Evolutionary conservation across 164 flowering plant genomes (phyloP).

Genomic region (Taxillus chinensis): DNA sequence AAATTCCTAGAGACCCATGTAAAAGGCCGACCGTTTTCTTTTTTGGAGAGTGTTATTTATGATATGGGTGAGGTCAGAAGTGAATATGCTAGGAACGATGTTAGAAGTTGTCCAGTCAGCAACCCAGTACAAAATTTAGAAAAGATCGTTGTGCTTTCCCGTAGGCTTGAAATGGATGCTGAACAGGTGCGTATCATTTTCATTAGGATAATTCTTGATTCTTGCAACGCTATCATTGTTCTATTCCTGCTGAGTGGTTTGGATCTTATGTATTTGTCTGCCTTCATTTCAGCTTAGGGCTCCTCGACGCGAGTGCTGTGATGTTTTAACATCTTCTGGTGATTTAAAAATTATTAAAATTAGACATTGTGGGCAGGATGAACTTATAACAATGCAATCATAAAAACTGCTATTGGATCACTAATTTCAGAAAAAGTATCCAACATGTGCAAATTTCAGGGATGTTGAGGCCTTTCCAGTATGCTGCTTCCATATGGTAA

Average conservation of each 20-base stretch:
- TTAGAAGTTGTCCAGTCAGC: conserved; percentile 22
- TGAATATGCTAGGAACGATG: conserved; percentile 25
- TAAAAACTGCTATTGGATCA: conserved; percentile 4
- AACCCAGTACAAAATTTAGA: conserved; percentile 23
- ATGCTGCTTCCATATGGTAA: not conserved
- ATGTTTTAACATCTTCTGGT: conserved; percentile 25
- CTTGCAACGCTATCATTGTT: not conserved
- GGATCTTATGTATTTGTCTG: not conserved
- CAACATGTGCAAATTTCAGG: not conserved
- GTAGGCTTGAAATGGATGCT: conserved; percentile 30
- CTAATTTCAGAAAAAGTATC: not conserved
- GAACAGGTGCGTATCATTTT: too few species aligned
- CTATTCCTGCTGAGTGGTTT: not conserved
- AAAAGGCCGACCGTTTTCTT: conserved; percentile 42
- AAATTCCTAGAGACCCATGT: conserved; percentile 50
- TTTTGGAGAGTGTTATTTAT: conserved; percentile 30
- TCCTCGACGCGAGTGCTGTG: conserved; percentile 75
- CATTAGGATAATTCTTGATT: not conserved
- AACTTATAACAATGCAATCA: conserved; percentile 43
- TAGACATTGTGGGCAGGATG: conserved; percentile 45
- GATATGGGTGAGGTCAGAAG: conserved; percentile 23
- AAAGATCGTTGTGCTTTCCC: conserved; percentile 35
- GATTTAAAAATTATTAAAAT: conserved; percentile 36
- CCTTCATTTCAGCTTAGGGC: conserved; percentile 33
- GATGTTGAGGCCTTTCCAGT: not conserved